These are phyloP conservation scores for Rhodamnia rubescens DNA, from an alignment of 345 rosid genomes.

Conservation along the genomic window DNA sequence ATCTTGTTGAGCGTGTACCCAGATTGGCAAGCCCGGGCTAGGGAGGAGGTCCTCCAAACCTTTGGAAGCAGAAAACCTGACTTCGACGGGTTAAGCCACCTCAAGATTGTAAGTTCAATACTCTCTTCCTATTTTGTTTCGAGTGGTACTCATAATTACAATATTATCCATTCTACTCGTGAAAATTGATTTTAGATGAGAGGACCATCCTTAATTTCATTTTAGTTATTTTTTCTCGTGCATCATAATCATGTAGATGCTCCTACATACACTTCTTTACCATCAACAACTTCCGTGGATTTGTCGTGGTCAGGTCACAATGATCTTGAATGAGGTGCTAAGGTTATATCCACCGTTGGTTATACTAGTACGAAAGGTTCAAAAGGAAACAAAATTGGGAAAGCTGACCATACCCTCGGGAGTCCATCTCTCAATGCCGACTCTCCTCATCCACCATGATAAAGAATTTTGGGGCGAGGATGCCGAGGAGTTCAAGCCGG, in stretches of 20 bases:
- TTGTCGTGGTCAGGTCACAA: constrained; percentile 7
- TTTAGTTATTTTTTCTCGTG: neutral
- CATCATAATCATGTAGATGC: neutral
- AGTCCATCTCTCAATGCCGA: constrained; percentile 24
- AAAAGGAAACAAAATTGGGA: constrained; percentile 42
- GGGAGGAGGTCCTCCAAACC: constrained; percentile 32
- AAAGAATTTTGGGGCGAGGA: constrained; percentile 49
- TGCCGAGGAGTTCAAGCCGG: constrained; percentile 53
- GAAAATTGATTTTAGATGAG: too few relatives aligned
- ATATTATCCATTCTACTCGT: too few relatives aligned
- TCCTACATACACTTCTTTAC: neutral
- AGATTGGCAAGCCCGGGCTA: constrained; percentile 46
- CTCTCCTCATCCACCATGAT: constrained; percentile 42
- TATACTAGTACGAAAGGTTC: constrained; percentile 20
- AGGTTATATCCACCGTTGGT: constrained; percentile 51
- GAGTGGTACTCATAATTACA: neutral
- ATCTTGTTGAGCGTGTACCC: constrained; percentile 37
- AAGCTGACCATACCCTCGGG: constrained; percentile 40
- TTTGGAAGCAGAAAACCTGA: constrained; percentile 26
- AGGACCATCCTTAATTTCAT: neutral
- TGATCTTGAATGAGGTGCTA: constrained; percentile 50
- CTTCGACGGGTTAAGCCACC: constrained; percentile 23
- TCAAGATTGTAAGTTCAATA: constrained; percentile 9
- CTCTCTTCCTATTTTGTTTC: neutral
- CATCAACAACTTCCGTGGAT: neutral